phyloP scores from a whole-genome alignment of 2,329 filamentous ascomycete genomes.

The Neopestalotiopsis clavispora region DNA sequence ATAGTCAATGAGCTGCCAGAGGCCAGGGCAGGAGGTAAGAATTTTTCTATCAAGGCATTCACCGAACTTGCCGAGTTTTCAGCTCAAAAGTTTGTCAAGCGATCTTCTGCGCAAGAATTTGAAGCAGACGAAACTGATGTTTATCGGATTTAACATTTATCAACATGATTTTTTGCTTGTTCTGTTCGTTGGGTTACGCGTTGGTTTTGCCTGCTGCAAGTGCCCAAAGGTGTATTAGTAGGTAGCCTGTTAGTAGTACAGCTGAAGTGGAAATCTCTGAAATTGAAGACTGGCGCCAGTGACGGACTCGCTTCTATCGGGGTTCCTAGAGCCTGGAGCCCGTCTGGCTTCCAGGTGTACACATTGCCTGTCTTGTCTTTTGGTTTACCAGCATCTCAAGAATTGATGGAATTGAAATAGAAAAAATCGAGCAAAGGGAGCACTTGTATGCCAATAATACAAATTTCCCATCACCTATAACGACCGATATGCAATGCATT shows the following conservation, averaged over 20 bases:
- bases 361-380: background rate
- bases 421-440: background rate
- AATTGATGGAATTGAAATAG: background rate
- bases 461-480: background rate
- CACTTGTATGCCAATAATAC: background rate
- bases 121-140: no score
- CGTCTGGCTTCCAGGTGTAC: background rate
- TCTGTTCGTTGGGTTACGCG: background rate
- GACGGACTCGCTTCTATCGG: background rate
- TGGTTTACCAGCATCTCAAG: background rate
- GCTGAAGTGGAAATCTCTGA: constrained; percentile 3
- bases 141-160: no score
- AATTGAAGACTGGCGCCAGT: background rate
- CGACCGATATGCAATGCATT: background rate
- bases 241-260: background rate
- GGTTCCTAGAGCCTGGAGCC: background rate
- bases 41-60: no score
- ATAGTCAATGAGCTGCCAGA: background rate
- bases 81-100: no score
- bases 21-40: background rate
- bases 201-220: background rate
- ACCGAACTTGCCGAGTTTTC: no score
- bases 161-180: background rate
- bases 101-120: background rate
- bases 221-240: background rate